Base-by-base conservation (phyloP, 208 protist genomes). In the Crithidia sp. region DNA sequence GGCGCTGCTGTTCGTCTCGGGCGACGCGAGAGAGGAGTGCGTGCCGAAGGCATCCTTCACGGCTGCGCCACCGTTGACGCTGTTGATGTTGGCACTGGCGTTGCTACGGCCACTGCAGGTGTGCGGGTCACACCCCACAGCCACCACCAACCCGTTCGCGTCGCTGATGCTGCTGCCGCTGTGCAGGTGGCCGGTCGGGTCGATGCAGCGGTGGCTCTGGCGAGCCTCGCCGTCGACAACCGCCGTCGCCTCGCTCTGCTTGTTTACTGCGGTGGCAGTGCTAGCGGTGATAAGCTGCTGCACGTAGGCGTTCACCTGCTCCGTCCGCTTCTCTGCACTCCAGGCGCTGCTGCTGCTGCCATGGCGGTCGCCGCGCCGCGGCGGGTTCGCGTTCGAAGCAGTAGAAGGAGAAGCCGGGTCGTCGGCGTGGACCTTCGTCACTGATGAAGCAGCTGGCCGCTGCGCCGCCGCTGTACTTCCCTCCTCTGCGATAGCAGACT, bases 221-320 rank as follows among this genome's bases (percentile, higher is more conserved):
- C 28, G 28, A 28, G 28, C 28, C 28, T 28, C 28, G 28, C 28
- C 28, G 28, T 28, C 28, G 1, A 0, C 28, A 0, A 1, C 28
- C 28, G 28, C 28, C 28, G 28, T 28, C 28, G 28, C 28, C 28
- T 28, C 28, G 28, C 28, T 28, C 28, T 28, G 28, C 28, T 28
- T 28, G 19, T 28, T 28, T 14, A 41, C 19, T 13, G 13, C 55
- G 55, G 5, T 41, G 19, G 17, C 55, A n/a, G 63, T 64, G 36
- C 45, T 39, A 7, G 56, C 50, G 2, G 37, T 50, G 3, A 61
- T 13, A 0, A 77, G 64, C 2, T 7, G 16, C 28, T 77, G 63
- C 57, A 77, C 9, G 47, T 77, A 77, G n/a, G 16, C 47, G 49
- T 59, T 77, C 19, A 77, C 72, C 10, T 62, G 62, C 72, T 62